These are phyloP conservation scores for Ampelocalamus luodianensis DNA, from an alignment of 176 grass and related monocot species.

Conservation along the genomic window DNA sequence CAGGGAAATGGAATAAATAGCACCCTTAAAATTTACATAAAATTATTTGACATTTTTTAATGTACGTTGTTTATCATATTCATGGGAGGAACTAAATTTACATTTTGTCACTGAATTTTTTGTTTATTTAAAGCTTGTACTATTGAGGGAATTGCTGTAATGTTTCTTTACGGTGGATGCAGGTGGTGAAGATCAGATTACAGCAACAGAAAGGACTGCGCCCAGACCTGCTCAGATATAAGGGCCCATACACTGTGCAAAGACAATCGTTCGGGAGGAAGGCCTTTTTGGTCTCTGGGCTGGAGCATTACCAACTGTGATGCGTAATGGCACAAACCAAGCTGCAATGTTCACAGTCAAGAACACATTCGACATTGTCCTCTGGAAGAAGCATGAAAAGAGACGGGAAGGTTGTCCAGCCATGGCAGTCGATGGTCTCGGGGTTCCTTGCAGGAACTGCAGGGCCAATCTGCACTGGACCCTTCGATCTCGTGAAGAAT, in stretches of 20 bases:
- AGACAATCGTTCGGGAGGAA: conserved; percentile 79
- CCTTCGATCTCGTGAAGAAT: conserved; percentile 93
- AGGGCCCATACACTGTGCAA: conserved; percentile 84
- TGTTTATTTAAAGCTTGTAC: background rate
- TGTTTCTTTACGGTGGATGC: conserved; percentile 31
- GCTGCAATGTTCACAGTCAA: conserved; percentile 97
- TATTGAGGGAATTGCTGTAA: background rate
- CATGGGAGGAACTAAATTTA: background rate
- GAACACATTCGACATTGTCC: conserved; percentile 79
- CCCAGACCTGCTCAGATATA: conserved; percentile 76
- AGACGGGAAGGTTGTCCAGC: conserved; percentile 75
- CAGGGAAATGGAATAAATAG: background rate
- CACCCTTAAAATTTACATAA: background rate
- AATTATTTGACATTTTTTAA: background rate
- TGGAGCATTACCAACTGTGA: conserved; percentile 82
- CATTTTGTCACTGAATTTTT: conserved; percentile 3
- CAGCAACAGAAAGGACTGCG: conserved; percentile 91
- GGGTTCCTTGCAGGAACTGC: conserved; percentile 94
- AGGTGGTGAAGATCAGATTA: conserved; percentile 92
- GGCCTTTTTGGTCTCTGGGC: conserved; percentile 82
- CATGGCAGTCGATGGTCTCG: conserved; percentile 98
- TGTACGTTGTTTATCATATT: background rate
- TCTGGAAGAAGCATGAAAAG: conserved; percentile 97
- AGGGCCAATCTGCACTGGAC: conserved; percentile 90
- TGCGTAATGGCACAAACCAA: conserved; percentile 99